Percentiles rank a stretch among this genome's conserved stretches.
Conservation (phyloP, 176 grass and related monocot species). For the Guadua angustifolia region DNA sequence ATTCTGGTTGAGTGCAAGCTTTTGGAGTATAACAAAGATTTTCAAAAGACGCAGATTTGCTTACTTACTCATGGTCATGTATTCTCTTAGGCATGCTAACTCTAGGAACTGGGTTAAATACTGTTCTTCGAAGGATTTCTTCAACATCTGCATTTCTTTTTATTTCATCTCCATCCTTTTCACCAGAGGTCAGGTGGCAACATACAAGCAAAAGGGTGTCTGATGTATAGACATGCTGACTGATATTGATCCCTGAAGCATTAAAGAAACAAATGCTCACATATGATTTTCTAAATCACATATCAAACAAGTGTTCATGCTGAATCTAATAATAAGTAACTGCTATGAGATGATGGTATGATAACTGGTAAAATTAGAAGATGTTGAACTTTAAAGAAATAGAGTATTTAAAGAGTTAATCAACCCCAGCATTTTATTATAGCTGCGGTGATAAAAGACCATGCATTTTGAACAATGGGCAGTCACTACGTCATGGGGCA, state of each 20-base stretch:
- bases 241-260: constrained; percentile 91
- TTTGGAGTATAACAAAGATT: no score
- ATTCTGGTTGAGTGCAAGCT: no score
- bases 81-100: constrained; percentile 71
- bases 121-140: constrained; percentile 91
- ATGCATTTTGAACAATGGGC: not conserved
- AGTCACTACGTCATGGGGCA: not conserved
- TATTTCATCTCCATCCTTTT: constrained; percentile 83
- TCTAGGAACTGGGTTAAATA: constrained; percentile 67
- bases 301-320: not conserved
- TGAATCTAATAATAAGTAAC: not conserved
- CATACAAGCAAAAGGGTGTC: constrained; percentile 90
- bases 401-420: not conserved
- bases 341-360: not conserved
- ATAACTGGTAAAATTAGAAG: constrained; percentile 18
- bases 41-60: no score
- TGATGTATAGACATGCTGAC: constrained; percentile 99
- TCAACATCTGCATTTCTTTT: constrained; percentile 90
- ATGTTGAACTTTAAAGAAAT: not conserved
- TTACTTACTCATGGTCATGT: constrained; percentile 87
- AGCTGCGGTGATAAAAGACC: not conserved
- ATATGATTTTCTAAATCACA: constrained; percentile 21
- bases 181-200: constrained; percentile 91
- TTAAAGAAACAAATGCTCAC: constrained; percentile 34
- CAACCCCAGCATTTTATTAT: not conserved